A percentile compares a stretch with the other conserved stretches of the same genome.
Evolutionary conservation across 768 basidiomycete genomes (phyloP).

Genomic region (Mycena olivaceomarginata): DNA sequence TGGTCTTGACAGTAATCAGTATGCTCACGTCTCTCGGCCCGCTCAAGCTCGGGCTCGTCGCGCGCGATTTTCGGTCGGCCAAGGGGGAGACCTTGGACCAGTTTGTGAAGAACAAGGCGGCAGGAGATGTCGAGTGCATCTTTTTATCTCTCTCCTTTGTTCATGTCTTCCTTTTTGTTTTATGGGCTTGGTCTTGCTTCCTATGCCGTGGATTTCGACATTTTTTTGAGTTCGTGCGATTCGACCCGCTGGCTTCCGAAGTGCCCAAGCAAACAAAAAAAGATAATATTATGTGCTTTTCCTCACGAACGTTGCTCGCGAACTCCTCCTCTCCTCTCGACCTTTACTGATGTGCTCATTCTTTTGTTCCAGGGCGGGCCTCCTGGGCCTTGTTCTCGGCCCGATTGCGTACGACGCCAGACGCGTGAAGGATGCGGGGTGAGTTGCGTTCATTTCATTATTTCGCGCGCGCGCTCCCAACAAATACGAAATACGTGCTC

Average conservation of each 20-base stretch:
- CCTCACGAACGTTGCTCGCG: neutral
- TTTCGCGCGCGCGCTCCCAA: no score
- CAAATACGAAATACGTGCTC: no score
- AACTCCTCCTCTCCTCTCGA: neutral
- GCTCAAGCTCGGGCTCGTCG: conserved; percentile 60
- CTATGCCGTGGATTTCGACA: no score
- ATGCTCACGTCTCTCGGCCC: conserved; percentile 55
- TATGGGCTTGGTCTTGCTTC: no score
- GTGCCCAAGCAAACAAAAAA: no score
- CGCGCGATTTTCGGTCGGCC: conserved; percentile 53
- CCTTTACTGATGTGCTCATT: neutral
- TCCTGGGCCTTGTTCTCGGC: conserved; percentile 59
- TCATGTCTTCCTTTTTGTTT: neutral
- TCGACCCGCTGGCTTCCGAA: no score
- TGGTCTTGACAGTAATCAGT: conserved; percentile 51
- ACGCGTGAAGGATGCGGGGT: conserved; percentile 54
- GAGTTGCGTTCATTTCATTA: conserved; percentile 47
- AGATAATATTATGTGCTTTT: no score
- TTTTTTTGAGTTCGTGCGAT: no score
- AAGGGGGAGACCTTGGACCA: conserved; percentile 54
- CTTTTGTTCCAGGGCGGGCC: conserved; percentile 45
- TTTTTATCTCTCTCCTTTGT: neutral
- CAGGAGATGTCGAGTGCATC: conserved; percentile 57
- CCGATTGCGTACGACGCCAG: conserved; percentile 64
- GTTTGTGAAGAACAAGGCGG: conserved; percentile 52